Percentiles rank a stretch among this genome's conserved stretches.
Evolutionary conservation across 2,329 filamentous ascomycete genomes (phyloP).

Genomic region (Aspergillus ruber): DNA sequence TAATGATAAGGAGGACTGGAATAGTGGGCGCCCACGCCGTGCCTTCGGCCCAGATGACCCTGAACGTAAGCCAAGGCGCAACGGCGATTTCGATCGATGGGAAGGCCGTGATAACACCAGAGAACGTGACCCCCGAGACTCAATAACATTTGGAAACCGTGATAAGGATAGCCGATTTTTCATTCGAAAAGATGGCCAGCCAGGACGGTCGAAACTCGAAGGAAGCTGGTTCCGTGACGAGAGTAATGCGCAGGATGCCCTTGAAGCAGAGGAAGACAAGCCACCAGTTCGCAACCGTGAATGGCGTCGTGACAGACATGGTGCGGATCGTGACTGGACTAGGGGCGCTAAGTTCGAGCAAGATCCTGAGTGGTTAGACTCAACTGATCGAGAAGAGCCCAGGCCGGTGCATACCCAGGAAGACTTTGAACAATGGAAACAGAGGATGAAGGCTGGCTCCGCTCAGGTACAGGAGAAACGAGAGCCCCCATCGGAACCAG

Average conservation of each 20-base stretch:
- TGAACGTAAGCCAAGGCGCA: slow-evolving; percentile 35
- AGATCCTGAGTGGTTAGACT: slow-evolving; percentile 88
- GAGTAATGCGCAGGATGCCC: slow-evolving; percentile 25
- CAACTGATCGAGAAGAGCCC: slow-evolving; percentile 60
- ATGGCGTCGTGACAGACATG: slow-evolving; percentile 48
- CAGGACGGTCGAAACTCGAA: slow-evolving; percentile 59
- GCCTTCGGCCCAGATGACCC: slow-evolving; percentile 36
- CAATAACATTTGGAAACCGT: slow-evolving; percentile 43
- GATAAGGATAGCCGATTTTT: slow-evolving; percentile 50
- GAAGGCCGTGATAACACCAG: slow-evolving; percentile 35
- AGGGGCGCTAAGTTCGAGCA: slow-evolving; percentile 57
- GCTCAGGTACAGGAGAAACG: slow-evolving; percentile 33
- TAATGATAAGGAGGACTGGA: slow-evolving; percentile 39
- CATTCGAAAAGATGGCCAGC: slow-evolving; percentile 55
- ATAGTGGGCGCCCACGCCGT: slow-evolving; percentile 32
- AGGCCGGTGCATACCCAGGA: slow-evolving; percentile 71
- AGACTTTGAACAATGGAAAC: slow-evolving; percentile 93
- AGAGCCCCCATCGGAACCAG: slow-evolving; percentile 26
- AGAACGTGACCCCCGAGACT: slow-evolving; percentile 55
- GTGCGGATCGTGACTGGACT: slow-evolving; percentile 49
- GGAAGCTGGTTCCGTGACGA: slow-evolving; percentile 69
- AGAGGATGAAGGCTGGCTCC: slow-evolving; percentile 70
- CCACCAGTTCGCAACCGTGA: slow-evolving; percentile 56
- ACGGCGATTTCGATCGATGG: slow-evolving; percentile 39
- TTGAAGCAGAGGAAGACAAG: slow-evolving; percentile 38